These are phyloP conservation scores for Aspergillus pseudotamarii DNA, from an alignment of 2,329 filamentous ascomycete genomes.

Conservation along the genomic window DNA sequence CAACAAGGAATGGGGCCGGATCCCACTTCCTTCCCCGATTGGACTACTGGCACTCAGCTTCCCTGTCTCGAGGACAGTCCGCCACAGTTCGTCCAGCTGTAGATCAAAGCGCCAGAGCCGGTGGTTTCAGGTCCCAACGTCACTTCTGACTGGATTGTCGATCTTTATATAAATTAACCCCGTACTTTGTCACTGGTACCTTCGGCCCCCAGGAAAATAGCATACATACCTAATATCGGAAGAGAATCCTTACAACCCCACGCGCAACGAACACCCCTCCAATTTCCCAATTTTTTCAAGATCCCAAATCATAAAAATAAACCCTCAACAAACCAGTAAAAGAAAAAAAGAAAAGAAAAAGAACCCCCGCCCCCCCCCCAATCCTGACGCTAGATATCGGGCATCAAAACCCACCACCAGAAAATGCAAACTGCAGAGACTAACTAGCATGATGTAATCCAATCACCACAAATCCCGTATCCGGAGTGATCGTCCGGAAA, in stretches of 20 bases:
- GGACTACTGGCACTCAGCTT: neutral
- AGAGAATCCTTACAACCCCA: neutral
- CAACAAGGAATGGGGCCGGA: neutral
- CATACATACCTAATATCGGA: neutral
- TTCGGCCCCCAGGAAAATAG: neutral
- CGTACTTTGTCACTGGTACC: neutral
- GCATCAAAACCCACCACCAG: neutral
- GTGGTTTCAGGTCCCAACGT: neutral
- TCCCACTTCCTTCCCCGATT: conserved; percentile 1
- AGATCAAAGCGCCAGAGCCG: conserved; percentile 1
- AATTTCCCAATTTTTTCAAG: neutral
- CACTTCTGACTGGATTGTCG: neutral
- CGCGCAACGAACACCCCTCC: neutral
- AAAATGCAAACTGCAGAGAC: neutral
- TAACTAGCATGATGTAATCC: conserved; percentile 1
- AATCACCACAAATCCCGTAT: neutral
- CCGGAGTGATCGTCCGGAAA: conserved; percentile 9
- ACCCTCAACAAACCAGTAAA: neutral
- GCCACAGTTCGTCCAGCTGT: neutral
- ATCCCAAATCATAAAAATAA: neutral
- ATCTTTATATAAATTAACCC: neutral
- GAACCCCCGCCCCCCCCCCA: fast-evolving
- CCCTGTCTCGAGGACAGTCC: neutral
- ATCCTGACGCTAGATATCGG: neutral
- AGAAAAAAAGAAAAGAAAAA: neutral